A percentile compares a stretch with the other conserved stretches of the same genome.
Evolutionary conservation across 2,329 filamentous ascomycete genomes (phyloP).

Genomic region (Geoglossum cookeanum): DNA sequence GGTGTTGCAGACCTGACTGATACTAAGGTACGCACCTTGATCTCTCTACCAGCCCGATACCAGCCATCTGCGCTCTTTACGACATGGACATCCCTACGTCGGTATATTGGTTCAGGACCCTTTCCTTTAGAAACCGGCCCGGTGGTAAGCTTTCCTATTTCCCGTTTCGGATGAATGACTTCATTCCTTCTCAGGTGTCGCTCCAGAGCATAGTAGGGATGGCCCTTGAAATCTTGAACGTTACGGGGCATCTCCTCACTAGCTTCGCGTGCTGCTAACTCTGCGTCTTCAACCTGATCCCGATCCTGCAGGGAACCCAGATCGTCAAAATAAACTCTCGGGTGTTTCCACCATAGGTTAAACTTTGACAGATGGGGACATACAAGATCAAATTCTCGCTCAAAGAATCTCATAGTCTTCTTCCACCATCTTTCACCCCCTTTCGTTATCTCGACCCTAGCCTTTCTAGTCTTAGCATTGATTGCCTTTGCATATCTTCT

Average conservation of each 20-base stretch:
- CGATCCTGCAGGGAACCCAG: slow-evolving; percentile 29
- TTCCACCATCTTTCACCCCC: slow-evolving; percentile 37
- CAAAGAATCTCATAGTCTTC: slow-evolving; percentile 23
- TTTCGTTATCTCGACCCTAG: slow-evolving; percentile 52
- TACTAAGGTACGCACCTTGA: slow-evolving; percentile 31
- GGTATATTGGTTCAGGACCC: slow-evolving; percentile 58
- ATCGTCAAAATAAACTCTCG: background rate
- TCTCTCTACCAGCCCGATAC: slow-evolving; percentile 70
- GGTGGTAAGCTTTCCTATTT: slow-evolving; percentile 51
- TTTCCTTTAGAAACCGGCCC: slow-evolving; percentile 30
- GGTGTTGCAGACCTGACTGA: no score
- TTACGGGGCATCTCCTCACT: slow-evolving; percentile 73
- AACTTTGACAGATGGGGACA: background rate
- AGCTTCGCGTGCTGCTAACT: slow-evolving; percentile 50
- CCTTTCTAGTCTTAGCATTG: slow-evolving; percentile 71
- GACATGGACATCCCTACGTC: slow-evolving; percentile 58
- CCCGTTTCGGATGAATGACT: slow-evolving; percentile 52
- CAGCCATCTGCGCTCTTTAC: slow-evolving; percentile 71
- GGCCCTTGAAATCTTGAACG: slow-evolving; percentile 71
- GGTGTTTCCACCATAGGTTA: background rate
- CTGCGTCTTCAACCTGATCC: slow-evolving; percentile 68
- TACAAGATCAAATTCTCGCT: slow-evolving; percentile 1
- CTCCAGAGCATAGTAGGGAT: slow-evolving; percentile 68
- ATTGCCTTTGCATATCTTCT: slow-evolving; percentile 72
- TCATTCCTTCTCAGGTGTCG: slow-evolving; percentile 70